Evolutionary conservation across 2,329 filamentous ascomycete genomes (phyloP).

Genomic region (Cyphellophora attinorum): DNA sequence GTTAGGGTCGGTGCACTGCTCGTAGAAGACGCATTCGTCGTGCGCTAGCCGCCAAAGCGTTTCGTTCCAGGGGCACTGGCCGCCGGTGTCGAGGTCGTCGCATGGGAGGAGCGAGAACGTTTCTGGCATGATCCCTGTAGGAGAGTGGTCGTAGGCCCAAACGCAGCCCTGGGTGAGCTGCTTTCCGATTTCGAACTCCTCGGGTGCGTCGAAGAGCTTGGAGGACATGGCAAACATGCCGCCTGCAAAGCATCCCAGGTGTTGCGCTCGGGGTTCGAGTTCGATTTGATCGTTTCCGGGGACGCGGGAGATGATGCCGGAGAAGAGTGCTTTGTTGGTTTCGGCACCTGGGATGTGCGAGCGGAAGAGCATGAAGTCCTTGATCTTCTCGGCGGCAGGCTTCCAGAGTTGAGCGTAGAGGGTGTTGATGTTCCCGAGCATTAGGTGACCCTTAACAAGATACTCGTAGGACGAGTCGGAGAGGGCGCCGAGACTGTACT

Average conservation of each 20-base stretch:
- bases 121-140: constrained; percentile 49
- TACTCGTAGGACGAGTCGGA: constrained; percentile 51
- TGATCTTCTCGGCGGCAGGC: constrained; percentile 55
- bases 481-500: constrained; percentile 55
- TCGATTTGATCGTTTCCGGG: constrained; percentile 65
- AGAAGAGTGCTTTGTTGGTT: constrained; percentile 29
- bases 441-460: constrained; percentile 56
- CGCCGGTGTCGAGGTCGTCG: constrained; percentile 15
- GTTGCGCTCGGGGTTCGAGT: constrained; percentile 35
- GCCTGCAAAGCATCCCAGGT: constrained; percentile 45
- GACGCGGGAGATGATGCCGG: constrained; percentile 44
- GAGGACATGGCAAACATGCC: constrained; percentile 47
- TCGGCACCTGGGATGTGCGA: constrained; percentile 53
- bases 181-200: constrained; percentile 39
- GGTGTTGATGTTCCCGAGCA: constrained; percentile 61
- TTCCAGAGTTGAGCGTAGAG: constrained; percentile 62
- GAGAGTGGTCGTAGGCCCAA: constrained; percentile 43
- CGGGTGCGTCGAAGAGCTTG: constrained; percentile 39
- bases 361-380: constrained; percentile 64
- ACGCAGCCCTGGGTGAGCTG: constrained; percentile 47
- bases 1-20: constrained; percentile 1
- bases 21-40: too few relatives aligned
- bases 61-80: constrained; percentile 44
- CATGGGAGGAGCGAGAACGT: constrained; percentile 40
- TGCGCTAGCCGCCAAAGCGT: constrained; percentile 33